These are phyloP conservation scores for Madurella mycetomatis DNA, from an alignment of 2,329 filamentous ascomycete genomes.

Conservation along the genomic window DNA sequence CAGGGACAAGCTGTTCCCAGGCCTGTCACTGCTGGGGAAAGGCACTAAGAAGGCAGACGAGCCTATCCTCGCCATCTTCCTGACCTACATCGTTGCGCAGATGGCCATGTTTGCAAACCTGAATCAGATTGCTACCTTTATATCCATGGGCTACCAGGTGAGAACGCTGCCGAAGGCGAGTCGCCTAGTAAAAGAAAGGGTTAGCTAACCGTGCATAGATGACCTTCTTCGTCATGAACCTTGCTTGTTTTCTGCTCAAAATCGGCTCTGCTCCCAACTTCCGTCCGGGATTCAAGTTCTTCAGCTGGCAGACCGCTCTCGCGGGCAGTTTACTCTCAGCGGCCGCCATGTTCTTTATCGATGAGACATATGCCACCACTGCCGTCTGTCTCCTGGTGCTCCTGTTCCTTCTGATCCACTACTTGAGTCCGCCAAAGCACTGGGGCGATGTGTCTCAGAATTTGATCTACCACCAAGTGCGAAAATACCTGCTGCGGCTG, in stretches of 20 bases:
- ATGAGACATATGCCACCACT: slow-evolving; percentile 71
- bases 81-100: slow-evolving; percentile 73
- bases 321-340: slow-evolving; percentile 71
- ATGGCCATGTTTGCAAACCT: slow-evolving; percentile 76
- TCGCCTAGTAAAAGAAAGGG: slow-evolving; percentile 4
- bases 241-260: slow-evolving; percentile 82
- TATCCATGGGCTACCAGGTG: slow-evolving; percentile 82
- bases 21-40: slow-evolving; percentile 67
- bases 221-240: slow-evolving; percentile 85
- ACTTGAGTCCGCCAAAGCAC: slow-evolving; percentile 75
- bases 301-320: slow-evolving; percentile 79
- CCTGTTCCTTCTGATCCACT: slow-evolving; percentile 83
- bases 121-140: slow-evolving; percentile 83
- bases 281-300: slow-evolving; percentile 81
- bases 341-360: slow-evolving; percentile 84
- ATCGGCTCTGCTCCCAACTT: slow-evolving; percentile 88
- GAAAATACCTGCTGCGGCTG: slow-evolving; percentile 80
- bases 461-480: slow-evolving; percentile 79
- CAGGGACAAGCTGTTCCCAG: slow-evolving; percentile 72
- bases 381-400: slow-evolving; percentile 69
- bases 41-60: slow-evolving; percentile 70
- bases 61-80: slow-evolving; percentile 68
- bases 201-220: slow-evolving; percentile 49
- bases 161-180: slow-evolving; percentile 17
- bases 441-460: slow-evolving; percentile 91